phyloP scores from a whole-genome alignment of 768 basidiomycete species.

The Boletus edulis region DNA sequence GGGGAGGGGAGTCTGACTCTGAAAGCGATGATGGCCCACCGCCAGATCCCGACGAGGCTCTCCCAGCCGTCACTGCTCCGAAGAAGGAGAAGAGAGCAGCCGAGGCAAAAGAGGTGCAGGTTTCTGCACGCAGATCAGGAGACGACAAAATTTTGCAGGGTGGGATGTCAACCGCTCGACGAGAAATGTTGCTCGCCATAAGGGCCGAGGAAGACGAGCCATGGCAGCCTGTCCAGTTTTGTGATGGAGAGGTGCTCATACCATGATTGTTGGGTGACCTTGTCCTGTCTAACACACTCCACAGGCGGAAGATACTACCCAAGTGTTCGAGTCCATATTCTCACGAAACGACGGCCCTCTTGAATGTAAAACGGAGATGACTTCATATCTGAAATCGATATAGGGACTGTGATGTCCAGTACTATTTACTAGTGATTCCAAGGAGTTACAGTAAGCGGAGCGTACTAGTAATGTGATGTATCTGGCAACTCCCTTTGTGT shows the following conservation, averaged over 20 bases:
- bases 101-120: constrained; percentile 77
- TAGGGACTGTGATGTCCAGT: constrained; percentile 43
- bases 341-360: constrained; percentile 52
- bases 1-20: constrained; percentile 51
- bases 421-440: neutral
- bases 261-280: neutral
- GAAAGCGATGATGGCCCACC: constrained; percentile 80
- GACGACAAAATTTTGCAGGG: constrained; percentile 67
- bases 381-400: constrained; percentile 57
- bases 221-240: constrained; percentile 71
- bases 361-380: constrained; percentile 53
- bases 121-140: constrained; percentile 61
- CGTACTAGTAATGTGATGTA: neutral
- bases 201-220: constrained; percentile 74
- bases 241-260: constrained; percentile 55
- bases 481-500: neutral
- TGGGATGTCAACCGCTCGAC: constrained; percentile 64
- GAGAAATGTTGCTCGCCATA: constrained; percentile 76
- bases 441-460: neutral
- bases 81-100: constrained; percentile 60
- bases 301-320: constrained; percentile 58
- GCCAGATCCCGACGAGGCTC: constrained; percentile 72
- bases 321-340: constrained; percentile 60
- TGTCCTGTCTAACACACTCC: constrained; percentile 9
- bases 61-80: constrained; percentile 35